Evolutionary conservation across 1,284 basidiomycete species (phyloP), one percentile per base, ranked within the genome.

Genomic region (Papiliotrema nemorosa): DNA sequence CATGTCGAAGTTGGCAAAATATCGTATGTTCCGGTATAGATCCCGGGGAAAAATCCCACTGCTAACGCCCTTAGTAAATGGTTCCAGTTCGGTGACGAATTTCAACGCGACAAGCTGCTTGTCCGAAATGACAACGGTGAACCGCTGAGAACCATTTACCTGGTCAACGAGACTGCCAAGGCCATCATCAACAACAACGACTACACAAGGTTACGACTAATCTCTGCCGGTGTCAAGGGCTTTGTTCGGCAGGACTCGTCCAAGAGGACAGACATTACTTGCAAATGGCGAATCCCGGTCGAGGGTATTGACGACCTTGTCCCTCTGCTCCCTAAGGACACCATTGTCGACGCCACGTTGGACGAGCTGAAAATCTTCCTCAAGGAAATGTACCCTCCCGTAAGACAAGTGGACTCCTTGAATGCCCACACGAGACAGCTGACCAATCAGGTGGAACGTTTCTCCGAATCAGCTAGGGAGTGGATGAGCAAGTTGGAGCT

Each of bases 71-170:
- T 5, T 37, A 89, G 88, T 49, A 77, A 84, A 34, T 86, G 85
- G 62, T 84, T 96, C 52, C 79, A 84, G 53, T 80, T 97, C 53
- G 81, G 78, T 25, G 63, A 83, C n/a, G 73, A 76, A 41, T 97
- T 78, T 81, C 16, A 76, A 76, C 49, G 48, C 22, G 54, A 64
- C 44, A 58, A 90, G 87, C 70, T 78, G 88, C 46, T 88, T 89
- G 90, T 97, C 14, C 85, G 96, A 54, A 97, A 94, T 71, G 84
- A 88, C 1, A 81, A 78, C 26, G 90, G 88, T 33, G 84, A 87
- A 25, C 76, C 79, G 16, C 80, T 87, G 21, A 85, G 93, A 37
- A 87, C 88, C 6, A 79, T 97, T 45, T 97, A 97, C 78, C 79
- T 97, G 57, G 86, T 88, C 48, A 96, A 94, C 62, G 82, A 86